Conservation (phyloP, 2,329 filamentous ascomycete species). For the Phialocephala subalpina region DNA sequence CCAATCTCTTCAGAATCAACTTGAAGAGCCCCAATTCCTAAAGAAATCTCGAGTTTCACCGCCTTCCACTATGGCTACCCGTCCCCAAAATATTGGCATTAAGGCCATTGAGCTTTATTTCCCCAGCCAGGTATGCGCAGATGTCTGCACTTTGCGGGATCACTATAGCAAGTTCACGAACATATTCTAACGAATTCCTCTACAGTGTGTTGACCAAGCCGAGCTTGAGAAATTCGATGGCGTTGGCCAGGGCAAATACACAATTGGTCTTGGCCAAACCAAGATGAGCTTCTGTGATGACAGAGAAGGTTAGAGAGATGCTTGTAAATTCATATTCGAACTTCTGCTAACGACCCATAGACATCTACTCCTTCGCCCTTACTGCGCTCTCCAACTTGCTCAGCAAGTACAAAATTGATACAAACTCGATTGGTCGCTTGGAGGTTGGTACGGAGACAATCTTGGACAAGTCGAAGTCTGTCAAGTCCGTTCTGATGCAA, state of each 20-base stretch:
- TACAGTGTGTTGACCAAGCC: conserved; percentile 81
- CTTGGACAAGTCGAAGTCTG: conserved; percentile 89
- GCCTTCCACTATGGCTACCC: conserved; percentile 67
- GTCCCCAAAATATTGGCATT: conserved; percentile 88
- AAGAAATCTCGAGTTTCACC: conserved; percentile 33
- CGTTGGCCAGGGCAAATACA: conserved; percentile 84
- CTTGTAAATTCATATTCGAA: not conserved
- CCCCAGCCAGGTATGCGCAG: conserved; percentile 73
- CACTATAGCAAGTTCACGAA: not conserved
- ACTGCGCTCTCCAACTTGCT: conserved; percentile 81
- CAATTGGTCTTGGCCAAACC: conserved; percentile 88
- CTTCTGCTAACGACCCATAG: conserved; percentile 51
- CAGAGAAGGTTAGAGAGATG: conserved; percentile 71
- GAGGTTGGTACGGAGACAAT: conserved; percentile 89
- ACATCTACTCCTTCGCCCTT: conserved; percentile 87
- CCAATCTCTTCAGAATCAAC: not conserved
- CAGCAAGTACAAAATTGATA: conserved; percentile 84
- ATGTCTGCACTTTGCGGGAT: not conserved
- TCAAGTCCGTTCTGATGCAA: conserved; percentile 90
- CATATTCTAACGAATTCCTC: conserved; percentile 30
- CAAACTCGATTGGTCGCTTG: conserved; percentile 78
- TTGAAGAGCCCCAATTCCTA: not conserved
- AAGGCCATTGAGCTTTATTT: conserved; percentile 94
- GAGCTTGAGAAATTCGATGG: conserved; percentile 90
- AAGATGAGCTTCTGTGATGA: conserved; percentile 95